Percentiles rank a stretch among this genome's conserved stretches.
Conservation (phyloP, 106 monocot species). For the Dendrobium catenatum region DNA sequence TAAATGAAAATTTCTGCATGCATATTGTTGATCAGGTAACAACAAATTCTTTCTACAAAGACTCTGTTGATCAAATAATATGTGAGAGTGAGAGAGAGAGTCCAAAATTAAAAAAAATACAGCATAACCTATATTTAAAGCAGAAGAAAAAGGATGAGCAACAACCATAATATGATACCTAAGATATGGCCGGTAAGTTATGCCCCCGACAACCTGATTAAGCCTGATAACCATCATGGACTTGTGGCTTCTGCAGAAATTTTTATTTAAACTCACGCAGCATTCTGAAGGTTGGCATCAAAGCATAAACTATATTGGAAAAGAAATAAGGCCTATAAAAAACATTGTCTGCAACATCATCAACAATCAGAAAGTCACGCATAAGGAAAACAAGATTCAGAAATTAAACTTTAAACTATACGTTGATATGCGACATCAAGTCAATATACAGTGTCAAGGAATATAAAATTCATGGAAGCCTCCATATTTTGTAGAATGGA, state of each 20-base stretch:
- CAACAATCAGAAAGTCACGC: background rate
- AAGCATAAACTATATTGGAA: background rate
- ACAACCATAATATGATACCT: slow-evolving; percentile 33
- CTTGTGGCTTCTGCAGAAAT: slow-evolving; percentile 74
- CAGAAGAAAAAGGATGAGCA: background rate
- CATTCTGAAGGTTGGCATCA: background rate
- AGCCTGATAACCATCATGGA: slow-evolving; percentile 99
- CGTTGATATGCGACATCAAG: background rate
- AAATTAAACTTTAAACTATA: background rate
- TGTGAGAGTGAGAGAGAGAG: background rate
- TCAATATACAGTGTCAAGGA: background rate
- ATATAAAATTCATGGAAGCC: background rate
- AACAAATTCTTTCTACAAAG: background rate
- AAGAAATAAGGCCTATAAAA: background rate
- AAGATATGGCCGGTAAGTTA: slow-evolving; percentile 90
- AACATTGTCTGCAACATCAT: background rate
- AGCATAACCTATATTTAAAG: background rate
- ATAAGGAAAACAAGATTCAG: background rate
- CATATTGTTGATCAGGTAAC: slow-evolving; percentile 1
- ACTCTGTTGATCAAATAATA: background rate
- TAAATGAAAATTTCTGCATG: background rate
- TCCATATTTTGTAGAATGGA: background rate
- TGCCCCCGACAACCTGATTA: slow-evolving; percentile 94
- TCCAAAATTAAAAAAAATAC: background rate
- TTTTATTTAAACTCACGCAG: background rate